Evolutionary conservation across 306 rosid genomes (phyloP).

Genomic region (Ammopiptanthus mongolicus): DNA sequence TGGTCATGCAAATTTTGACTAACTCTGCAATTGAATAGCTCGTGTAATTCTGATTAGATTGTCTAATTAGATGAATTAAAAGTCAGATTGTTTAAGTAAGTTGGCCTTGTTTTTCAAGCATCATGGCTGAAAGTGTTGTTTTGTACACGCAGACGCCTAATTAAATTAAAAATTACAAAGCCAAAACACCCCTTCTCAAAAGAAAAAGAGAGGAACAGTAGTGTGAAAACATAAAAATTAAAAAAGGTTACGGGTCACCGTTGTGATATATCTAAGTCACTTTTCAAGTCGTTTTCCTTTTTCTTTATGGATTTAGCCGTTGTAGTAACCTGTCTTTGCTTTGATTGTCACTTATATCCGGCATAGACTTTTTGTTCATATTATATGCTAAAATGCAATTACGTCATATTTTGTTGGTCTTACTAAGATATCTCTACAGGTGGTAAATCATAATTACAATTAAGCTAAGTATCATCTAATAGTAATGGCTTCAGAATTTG

Average conservation of each 20-base stretch:
- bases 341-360: neutral
- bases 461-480: too few species aligned
- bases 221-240: neutral
- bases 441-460: too few species aligned
- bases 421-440: neutral
- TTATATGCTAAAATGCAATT: neutral
- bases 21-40: neutral
- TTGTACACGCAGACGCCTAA: neutral
- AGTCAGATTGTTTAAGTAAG: neutral
- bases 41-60: neutral
- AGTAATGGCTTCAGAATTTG: too few species aligned
- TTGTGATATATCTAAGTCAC: conserved; percentile 6
- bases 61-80: neutral
- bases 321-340: conserved; percentile 14
- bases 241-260: neutral
- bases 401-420: too few species aligned
- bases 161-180: neutral
- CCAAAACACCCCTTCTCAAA: neutral
- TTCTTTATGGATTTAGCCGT: conserved; percentile 21
- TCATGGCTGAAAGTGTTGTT: neutral
- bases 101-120: neutral
- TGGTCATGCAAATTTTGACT: neutral
- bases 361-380: neutral
- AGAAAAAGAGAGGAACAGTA: neutral
- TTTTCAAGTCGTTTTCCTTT: conserved; percentile 14